Evolutionary conservation across 176 grass and related monocot species (phyloP).

Genomic region (Oryza meyeriana): DNA sequence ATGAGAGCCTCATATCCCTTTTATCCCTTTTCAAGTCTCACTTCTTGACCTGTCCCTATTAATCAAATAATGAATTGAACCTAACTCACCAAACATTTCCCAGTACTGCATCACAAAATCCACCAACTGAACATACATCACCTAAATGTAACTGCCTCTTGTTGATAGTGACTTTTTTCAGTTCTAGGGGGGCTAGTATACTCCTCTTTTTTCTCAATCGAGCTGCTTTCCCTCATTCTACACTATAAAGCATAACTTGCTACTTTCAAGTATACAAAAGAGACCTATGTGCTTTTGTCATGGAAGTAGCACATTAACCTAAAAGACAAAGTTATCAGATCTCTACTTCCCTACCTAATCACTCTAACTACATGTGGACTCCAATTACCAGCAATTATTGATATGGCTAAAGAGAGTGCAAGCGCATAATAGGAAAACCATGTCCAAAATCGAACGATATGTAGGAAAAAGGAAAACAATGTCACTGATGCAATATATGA

Average conservation of each 20-base stretch:
- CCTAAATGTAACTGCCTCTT: not conserved
- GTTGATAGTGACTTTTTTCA: not conserved
- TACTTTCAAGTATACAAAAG: constrained; percentile 17
- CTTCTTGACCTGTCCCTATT: not conserved
- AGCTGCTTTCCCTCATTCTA: not conserved
- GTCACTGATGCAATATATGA: not conserved
- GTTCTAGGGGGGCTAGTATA: no score
- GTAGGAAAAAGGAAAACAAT: not conserved
- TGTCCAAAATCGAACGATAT: not conserved
- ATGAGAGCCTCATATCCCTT: not conserved
- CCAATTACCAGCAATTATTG: not conserved
- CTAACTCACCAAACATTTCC: not conserved
- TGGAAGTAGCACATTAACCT: not conserved
- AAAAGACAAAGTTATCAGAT: not conserved
- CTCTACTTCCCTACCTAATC: not conserved
- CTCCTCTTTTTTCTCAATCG: not conserved
- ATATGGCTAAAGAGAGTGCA: constrained; percentile 8
- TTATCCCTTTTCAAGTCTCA: not conserved
- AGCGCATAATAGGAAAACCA: constrained; percentile 14
- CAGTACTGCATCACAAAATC: not conserved
- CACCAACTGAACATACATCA: not conserved
- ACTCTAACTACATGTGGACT: not conserved
- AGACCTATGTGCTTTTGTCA: not conserved
- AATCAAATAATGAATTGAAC: not conserved
- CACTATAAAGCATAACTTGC: not conserved